These are phyloP conservation scores for Alternaria alternata DNA, from an alignment of 2,329 filamentous ascomycete genomes.

Conservation along the genomic window DNA sequence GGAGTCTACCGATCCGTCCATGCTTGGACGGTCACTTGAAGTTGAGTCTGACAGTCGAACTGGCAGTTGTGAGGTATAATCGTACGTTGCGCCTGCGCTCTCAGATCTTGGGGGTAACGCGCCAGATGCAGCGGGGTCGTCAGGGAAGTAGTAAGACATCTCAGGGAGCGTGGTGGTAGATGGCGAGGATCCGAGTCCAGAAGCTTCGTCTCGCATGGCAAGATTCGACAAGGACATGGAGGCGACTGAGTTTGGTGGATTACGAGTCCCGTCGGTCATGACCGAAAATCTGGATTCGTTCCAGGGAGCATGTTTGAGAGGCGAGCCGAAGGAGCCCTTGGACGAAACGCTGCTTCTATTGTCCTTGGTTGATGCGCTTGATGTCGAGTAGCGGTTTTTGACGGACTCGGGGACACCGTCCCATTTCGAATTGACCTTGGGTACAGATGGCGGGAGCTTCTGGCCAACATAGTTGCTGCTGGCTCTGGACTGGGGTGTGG, in stretches of 20 bases:
- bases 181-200: slow-evolving; percentile 21
- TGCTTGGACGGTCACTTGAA: slow-evolving; percentile 12
- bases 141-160: slow-evolving; percentile 39
- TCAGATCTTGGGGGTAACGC: slow-evolving; percentile 18
- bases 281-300: slow-evolving; percentile 34
- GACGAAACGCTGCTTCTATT: slow-evolving; percentile 30
- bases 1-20: slow-evolving; percentile 15
- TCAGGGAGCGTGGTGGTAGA: slow-evolving; percentile 38
- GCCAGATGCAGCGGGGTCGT: slow-evolving; percentile 27
- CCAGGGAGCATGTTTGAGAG: slow-evolving; percentile 15
- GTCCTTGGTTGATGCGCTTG: slow-evolving; percentile 23
- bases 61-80: slow-evolving; percentile 11
- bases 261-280: slow-evolving; percentile 34
- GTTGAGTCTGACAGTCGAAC: slow-evolving; percentile 12
- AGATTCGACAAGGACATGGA: slow-evolving; percentile 28
- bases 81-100: neutral
- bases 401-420: slow-evolving; percentile 58
- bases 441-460: slow-evolving; percentile 59
- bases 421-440: slow-evolving; percentile 64
- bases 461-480: slow-evolving; percentile 43
- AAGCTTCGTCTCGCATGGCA: slow-evolving; percentile 10
- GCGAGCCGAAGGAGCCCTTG: slow-evolving; percentile 19
- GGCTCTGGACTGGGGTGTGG: slow-evolving; percentile 20
- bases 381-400: slow-evolving; percentile 36
- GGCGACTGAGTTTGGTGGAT: slow-evolving; percentile 42